Evolutionary conservation across 805 yeast genomes (phyloP).

Genomic region (Groenewaldozyma tartarivorans): DNA sequence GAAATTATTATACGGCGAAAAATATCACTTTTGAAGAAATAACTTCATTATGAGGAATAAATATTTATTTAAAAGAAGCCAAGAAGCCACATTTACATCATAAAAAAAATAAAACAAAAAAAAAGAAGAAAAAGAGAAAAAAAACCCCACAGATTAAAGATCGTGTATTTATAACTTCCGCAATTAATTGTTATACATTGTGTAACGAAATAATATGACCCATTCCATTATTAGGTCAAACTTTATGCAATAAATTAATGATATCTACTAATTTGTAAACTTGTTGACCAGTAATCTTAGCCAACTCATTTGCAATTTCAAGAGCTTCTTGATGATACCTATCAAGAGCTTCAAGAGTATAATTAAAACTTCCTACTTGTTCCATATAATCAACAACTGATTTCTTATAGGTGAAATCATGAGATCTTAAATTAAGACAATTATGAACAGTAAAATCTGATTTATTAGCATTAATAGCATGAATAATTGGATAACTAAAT

Average conservation of each 20-base stretch:
- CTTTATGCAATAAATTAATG: neutral
- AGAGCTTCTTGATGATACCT: slow-evolving; percentile 22
- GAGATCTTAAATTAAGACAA: slow-evolving; percentile 45
- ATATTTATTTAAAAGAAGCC: neutral
- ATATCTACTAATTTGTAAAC: slow-evolving; percentile 11
- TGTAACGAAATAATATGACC: too few relatives aligned
- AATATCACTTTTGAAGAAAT: slow-evolving; percentile 11
- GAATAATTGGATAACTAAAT: slow-evolving; percentile 77
- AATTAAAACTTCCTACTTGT: slow-evolving; percentile 32
- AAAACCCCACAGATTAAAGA: neutral
- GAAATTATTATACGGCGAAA: slow-evolving; percentile 25
- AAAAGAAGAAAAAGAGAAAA: neutral
- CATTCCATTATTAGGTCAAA: too few relatives aligned
- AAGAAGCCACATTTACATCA: neutral
- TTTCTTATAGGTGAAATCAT: slow-evolving; percentile 39
- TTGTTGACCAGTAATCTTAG: slow-evolving; percentile 5
- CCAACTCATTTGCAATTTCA: slow-evolving; percentile 13
- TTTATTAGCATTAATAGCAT: slow-evolving; percentile 37
- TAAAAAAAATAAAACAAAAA: neutral
- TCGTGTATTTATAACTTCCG: slow-evolving; percentile 4
- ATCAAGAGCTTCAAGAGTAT: slow-evolving; percentile 27
- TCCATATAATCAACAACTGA: slow-evolving; percentile 42
- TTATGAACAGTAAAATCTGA: slow-evolving; percentile 34
- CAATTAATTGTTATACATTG: too few relatives aligned
- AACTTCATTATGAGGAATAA: neutral